phyloP scores from a whole-genome alignment of 176 grass and related monocot genomes.

The Raddia guianensis region DNA sequence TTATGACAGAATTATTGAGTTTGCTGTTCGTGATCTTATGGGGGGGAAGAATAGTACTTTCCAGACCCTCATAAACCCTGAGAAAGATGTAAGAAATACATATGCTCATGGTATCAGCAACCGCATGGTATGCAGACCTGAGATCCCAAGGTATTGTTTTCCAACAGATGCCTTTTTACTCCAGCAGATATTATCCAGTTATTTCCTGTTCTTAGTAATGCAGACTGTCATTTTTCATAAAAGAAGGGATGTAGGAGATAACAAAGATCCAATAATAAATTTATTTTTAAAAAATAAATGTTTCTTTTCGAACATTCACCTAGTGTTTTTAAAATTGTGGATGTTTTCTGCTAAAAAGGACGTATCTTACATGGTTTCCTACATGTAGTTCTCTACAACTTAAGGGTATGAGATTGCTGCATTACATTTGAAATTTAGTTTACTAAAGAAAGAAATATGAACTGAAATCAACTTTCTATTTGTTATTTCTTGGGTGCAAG shows the following conservation, averaged over 20 bases:
- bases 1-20: constrained; percentile 74
- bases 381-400: neutral
- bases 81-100: constrained; percentile 49
- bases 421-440: constrained; percentile 39
- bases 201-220: constrained; percentile 27
- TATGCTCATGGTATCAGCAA: constrained; percentile 67
- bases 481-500: constrained; percentile 23
- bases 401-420: constrained; percentile 5
- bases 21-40: constrained; percentile 79
- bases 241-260: neutral
- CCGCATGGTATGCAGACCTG: constrained; percentile 59
- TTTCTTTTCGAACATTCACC: constrained; percentile 19
- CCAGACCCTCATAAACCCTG: constrained; percentile 80
- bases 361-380: constrained; percentile 5
- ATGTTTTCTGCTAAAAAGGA: constrained; percentile 14
- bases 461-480: constrained; percentile 18
- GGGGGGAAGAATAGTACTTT: constrained; percentile 81
- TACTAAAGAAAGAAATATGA: constrained; percentile 12
- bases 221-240: constrained; percentile 1
- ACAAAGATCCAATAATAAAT: constrained; percentile 15
- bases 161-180: neutral
- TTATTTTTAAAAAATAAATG: neutral
- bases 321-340: constrained; percentile 15
- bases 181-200: constrained; percentile 18
- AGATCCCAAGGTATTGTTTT: constrained; percentile 69